phyloP scores from a whole-genome alignment of 2,329 filamentous ascomycete genomes.

The Calonectria multiphialidica region DNA sequence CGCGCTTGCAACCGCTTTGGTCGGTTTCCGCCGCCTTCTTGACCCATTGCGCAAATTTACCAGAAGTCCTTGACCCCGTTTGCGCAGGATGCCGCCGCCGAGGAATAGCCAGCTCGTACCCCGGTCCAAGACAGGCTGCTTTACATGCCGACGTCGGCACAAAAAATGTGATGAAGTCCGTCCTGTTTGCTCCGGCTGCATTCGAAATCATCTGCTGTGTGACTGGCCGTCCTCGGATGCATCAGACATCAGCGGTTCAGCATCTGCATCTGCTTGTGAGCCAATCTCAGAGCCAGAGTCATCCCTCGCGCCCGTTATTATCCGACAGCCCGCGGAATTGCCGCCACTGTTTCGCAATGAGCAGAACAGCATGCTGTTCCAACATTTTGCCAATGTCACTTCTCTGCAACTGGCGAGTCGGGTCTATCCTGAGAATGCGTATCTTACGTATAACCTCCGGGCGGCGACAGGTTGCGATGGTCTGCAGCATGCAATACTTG shows the following conservation, averaged over 20 bases:
- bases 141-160: slow-evolving; percentile 18
- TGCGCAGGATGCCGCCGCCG: neutral
- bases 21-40: neutral
- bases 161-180: slow-evolving; percentile 23
- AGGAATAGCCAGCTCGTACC: slow-evolving; percentile 2
- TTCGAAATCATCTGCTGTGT: slow-evolving; percentile 20
- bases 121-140: slow-evolving; percentile 23
- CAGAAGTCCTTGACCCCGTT: neutral
- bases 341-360: slow-evolving; percentile 20
- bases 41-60: neutral
- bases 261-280: neutral
- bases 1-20: neutral
- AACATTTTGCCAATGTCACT: slow-evolving; percentile 19
- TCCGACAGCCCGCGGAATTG: slow-evolving; percentile 6
- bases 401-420: slow-evolving; percentile 18
- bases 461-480: slow-evolving; percentile 4
- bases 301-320: neutral
- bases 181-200: slow-evolving; percentile 14
- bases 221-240: neutral
- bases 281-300: neutral
- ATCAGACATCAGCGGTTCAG: neutral
- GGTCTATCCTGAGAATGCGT: slow-evolving; percentile 17
- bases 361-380: slow-evolving; percentile 10
- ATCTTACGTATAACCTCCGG: slow-evolving; percentile 17
- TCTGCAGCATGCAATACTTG: slow-evolving; percentile 18